Conservation (phyloP, 1,139 yeast species). For the Debaryomyces sp. region DNA sequence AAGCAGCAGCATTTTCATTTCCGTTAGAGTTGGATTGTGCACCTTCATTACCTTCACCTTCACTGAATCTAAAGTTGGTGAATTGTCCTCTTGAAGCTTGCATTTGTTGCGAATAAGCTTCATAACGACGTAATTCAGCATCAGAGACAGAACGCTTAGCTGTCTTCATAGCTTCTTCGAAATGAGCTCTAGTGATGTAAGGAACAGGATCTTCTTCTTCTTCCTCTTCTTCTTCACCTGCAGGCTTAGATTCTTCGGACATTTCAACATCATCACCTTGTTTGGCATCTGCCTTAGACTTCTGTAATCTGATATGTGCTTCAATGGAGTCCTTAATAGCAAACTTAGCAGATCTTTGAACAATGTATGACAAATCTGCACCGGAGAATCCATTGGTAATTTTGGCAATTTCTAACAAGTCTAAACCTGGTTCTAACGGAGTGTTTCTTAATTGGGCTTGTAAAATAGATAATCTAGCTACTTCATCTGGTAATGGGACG, state of each 20-base stretch:
- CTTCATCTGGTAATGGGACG: slow-evolving; percentile 97
- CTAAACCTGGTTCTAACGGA: slow-evolving; percentile 96
- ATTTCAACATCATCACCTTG: slow-evolving; percentile 67
- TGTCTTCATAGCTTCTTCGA: slow-evolving; percentile 99
- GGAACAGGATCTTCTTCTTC: slow-evolving; percentile 92
- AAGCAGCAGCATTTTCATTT: slow-evolving; percentile 31
- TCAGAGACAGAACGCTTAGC: slow-evolving; percentile 97
- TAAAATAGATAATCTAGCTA: slow-evolving; percentile 89
- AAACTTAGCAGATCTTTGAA: slow-evolving; percentile 97
- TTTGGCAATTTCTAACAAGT: slow-evolving; percentile 84
- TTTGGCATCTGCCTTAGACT: slow-evolving; percentile 51
- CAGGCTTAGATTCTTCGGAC: slow-evolving; percentile 31
- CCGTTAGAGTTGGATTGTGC: slow-evolving; percentile 13
- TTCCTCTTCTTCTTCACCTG: slow-evolving; percentile 47
- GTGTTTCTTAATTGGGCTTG: slow-evolving; percentile 97
- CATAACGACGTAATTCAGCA: slow-evolving; percentile 97
- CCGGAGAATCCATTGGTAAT: slow-evolving; percentile 97
- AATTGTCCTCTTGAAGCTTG: slow-evolving; percentile 94
- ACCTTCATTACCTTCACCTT: slow-evolving; percentile 29
- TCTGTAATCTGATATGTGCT: slow-evolving; percentile 62
- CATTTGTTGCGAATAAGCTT: slow-evolving; percentile 96
- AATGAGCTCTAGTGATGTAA: slow-evolving; percentile 86
- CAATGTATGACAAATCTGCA: slow-evolving; percentile 97
- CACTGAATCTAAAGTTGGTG: slow-evolving; percentile 72
- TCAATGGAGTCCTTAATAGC: slow-evolving; percentile 98